A percentile compares a stretch with the other conserved stretches of the same genome.
Evolutionary conservation across 2,329 filamentous ascomycete genomes (phyloP).

Genomic region (Neoascochyta sp.): DNA sequence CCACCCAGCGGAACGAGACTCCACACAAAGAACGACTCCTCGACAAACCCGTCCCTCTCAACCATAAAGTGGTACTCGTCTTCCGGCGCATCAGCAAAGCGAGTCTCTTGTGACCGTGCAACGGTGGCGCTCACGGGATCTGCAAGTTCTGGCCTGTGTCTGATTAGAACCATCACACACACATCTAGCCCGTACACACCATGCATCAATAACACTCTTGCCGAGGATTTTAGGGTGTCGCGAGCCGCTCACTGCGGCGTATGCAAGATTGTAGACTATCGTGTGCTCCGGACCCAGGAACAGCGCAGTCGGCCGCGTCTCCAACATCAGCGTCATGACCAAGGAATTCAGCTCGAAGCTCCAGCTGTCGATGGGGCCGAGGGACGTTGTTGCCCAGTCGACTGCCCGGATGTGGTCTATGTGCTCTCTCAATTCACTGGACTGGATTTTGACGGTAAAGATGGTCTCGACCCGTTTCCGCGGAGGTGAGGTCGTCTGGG

Average conservation of each 20-base stretch:
- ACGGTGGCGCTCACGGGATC: constrained; percentile 5
- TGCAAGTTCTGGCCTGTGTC: constrained; percentile 5
- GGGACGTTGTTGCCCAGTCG: constrained; percentile 9
- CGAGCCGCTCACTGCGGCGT: constrained; percentile 6
- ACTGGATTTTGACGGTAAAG: constrained; percentile 11
- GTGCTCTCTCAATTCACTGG: constrained; percentile 7
- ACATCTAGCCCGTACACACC: constrained; percentile 2
- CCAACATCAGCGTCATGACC: constrained; percentile 11
- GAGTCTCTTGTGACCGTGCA: constrained; percentile 5
- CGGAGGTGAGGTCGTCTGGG: no score
- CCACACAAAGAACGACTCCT: constrained; percentile 13
- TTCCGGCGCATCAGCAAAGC: constrained; percentile 10
- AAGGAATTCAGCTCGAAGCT: constrained; percentile 8
- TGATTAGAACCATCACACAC: constrained; percentile 1
- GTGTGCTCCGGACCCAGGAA: constrained; percentile 12
- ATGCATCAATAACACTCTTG: constrained; percentile 9
- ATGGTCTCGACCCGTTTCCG: no score
- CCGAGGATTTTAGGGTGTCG: constrained; percentile 11
- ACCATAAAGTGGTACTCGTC: constrained; percentile 14
- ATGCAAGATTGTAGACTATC: constrained; percentile 14
- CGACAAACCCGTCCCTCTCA: constrained; percentile 10
- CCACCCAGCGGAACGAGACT: constrained; percentile 10
- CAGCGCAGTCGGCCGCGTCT: constrained; percentile 11
- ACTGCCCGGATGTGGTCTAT: constrained; percentile 7
- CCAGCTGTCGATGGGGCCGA: constrained; percentile 11